Percentiles rank a stretch among this genome's conserved stretches.
These are phyloP conservation scores for Pyrenophora graminea DNA, from an alignment of 2,329 filamentous ascomycete species.

Conservation along the genomic window DNA sequence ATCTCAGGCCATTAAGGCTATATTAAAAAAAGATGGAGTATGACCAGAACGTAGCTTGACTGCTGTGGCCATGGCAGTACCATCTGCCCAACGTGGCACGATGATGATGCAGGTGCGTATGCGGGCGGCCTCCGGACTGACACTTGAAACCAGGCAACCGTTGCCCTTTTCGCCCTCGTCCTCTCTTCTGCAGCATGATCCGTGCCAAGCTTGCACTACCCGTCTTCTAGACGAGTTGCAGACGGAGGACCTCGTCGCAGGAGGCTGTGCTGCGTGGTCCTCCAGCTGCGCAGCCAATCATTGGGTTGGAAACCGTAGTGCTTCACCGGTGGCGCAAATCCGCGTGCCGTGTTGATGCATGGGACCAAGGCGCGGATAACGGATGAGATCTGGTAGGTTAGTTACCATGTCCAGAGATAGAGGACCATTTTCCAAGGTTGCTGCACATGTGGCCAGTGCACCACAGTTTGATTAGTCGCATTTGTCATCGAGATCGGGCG, in stretches of 20 bases:
- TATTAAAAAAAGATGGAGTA: not conserved
- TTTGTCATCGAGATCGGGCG: no score
- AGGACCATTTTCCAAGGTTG: not conserved
- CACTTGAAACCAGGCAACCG: constrained; percentile 7
- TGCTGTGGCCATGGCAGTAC: constrained; percentile 2
- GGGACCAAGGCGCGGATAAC: not conserved
- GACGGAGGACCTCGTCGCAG: constrained; percentile 7
- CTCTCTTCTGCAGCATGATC: constrained; percentile 1
- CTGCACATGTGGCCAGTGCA: not conserved
- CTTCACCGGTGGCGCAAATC: constrained; percentile 5
- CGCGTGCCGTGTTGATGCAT: constrained; percentile 5
- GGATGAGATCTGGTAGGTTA: not conserved
- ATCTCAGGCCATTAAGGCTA: no score
- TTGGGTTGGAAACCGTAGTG: not conserved
- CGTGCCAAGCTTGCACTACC: constrained; percentile 5
- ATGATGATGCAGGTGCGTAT: constrained; percentile 1
- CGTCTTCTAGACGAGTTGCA: constrained; percentile 4
- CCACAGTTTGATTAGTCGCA: not conserved
- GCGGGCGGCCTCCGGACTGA: constrained; percentile 12
- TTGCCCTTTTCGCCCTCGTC: constrained; percentile 3
- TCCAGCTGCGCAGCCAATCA: constrained; percentile 10
- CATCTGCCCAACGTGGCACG: not conserved
- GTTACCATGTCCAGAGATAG: not conserved
- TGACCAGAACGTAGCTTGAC: not conserved
- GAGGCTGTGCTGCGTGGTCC: constrained; percentile 13